These are phyloP conservation scores for Phyllosticta ampelicida DNA, from an alignment of 2,329 filamentous ascomycete genomes.

Conservation along the genomic window DNA sequence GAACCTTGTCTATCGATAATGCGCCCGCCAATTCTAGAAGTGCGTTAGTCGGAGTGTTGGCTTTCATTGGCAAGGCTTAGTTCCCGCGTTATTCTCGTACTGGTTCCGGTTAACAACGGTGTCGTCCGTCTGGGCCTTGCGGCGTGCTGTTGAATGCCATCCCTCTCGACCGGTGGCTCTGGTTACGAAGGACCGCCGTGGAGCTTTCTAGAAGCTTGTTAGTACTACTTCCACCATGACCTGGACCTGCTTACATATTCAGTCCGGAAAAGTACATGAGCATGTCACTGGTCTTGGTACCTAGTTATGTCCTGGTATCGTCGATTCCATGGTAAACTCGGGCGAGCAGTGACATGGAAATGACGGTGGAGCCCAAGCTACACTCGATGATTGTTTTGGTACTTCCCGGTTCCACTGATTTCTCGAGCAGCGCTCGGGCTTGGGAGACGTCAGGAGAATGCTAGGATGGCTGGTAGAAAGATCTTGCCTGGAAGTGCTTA, in stretches of 20 bases:
- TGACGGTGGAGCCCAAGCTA: slow-evolving; percentile 51
- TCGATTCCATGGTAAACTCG: slow-evolving; percentile 41
- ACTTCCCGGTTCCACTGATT: slow-evolving; percentile 18
- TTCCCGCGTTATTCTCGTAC: slow-evolving; percentile 41
- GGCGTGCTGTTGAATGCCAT: slow-evolving; percentile 41
- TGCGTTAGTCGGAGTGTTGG: slow-evolving; percentile 15
- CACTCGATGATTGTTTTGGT: slow-evolving; percentile 48
- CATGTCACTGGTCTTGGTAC: slow-evolving; percentile 47
- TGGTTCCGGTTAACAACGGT: slow-evolving; percentile 44
- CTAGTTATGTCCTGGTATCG: slow-evolving; percentile 46
- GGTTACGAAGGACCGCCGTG: slow-evolving; percentile 51
- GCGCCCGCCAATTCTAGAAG: slow-evolving; percentile 42
- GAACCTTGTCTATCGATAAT: slow-evolving; percentile 49
- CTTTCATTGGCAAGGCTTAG: slow-evolving; percentile 8
- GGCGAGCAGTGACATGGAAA: slow-evolving; percentile 48
- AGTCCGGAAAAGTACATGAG: slow-evolving; percentile 51
- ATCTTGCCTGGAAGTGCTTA: slow-evolving; percentile 48
- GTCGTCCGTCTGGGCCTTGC: slow-evolving; percentile 32
- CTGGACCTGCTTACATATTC: slow-evolving; percentile 31
- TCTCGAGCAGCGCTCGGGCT: slow-evolving; percentile 43
- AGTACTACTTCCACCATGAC: background rate
- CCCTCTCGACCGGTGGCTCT: slow-evolving; percentile 43
- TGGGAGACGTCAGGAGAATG: slow-evolving; percentile 12
- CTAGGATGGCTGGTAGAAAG: too few relatives aligned
- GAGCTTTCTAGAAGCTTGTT: slow-evolving; percentile 32